Evolutionary conservation across 495 filamentous ascomycete genomes (phyloP).

Genomic region (Cercophora newfieldiana): DNA sequence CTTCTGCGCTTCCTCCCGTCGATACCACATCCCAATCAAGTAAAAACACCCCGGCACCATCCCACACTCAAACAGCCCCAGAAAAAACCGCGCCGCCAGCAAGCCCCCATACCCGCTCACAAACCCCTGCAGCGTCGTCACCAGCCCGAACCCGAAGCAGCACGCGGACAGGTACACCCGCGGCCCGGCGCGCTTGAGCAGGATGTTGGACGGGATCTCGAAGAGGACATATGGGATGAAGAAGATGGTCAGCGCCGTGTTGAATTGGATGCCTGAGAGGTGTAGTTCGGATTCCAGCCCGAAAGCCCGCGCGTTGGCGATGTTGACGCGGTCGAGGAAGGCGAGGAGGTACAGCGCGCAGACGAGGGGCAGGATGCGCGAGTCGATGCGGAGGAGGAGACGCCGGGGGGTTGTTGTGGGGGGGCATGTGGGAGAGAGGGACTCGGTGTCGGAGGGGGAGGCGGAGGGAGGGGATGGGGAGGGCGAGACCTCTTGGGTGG

Average conservation of each 20-base stretch:
- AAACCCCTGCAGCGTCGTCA: conserved; percentile 78
- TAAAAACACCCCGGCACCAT: conserved; percentile 92
- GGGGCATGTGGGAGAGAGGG: neutral
- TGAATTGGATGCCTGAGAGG: conserved; percentile 56
- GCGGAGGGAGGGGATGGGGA: neutral
- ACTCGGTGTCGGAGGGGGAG: neutral
- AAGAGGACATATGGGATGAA: conserved; percentile 89
- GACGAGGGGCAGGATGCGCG: neutral
- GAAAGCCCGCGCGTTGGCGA: conserved; percentile 64
- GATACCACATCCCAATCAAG: conserved; percentile 83
- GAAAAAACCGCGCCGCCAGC: conserved; percentile 75
- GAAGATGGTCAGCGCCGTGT: conserved; percentile 82
- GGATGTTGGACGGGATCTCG: conserved; percentile 87
- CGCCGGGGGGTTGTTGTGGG: neutral
- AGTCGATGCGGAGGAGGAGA: neutral
- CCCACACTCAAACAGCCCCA: conserved; percentile 46
- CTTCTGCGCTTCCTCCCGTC: conserved; percentile 79
- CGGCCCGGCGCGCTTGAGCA: conserved; percentile 81
- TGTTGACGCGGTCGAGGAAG: conserved; percentile 81
- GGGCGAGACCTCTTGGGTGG: neutral
- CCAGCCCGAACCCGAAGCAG: conserved; percentile 81
- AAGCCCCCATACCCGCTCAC: conserved; percentile 76
- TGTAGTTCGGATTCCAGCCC: conserved; percentile 66
- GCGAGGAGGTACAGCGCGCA: conserved; percentile 77
- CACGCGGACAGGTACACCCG: conserved; percentile 78